phyloP scores from a whole-genome alignment of 306 rosid species.

The Echinosophora koreensis region DNA sequence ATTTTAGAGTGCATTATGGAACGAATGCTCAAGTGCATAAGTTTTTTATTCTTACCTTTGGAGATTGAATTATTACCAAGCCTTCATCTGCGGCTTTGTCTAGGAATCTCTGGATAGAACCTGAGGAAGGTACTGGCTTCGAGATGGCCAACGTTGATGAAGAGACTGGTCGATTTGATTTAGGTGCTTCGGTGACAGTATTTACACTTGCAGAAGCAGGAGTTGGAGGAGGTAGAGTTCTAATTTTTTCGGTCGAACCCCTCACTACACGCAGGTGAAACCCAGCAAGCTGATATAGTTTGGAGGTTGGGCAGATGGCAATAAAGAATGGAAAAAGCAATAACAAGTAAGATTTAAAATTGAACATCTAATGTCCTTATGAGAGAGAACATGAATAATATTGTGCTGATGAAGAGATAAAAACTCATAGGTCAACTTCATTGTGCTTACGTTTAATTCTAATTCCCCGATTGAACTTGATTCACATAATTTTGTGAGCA shows the following conservation, averaged over 20 bases:
- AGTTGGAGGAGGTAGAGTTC: constrained; percentile 52
- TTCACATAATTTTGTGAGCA: constrained; percentile 75
- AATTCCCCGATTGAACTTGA: constrained; percentile 75
- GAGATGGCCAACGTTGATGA: constrained; percentile 67
- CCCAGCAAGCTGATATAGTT: constrained; percentile 69
- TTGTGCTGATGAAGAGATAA: constrained; percentile 18
- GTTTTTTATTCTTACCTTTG: constrained; percentile 61
- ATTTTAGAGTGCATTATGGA: constrained; percentile 47
- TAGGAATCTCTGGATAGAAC: constrained; percentile 57
- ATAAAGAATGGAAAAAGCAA: constrained; percentile 38
- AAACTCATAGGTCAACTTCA: constrained; percentile 35
- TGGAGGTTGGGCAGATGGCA: constrained; percentile 31
- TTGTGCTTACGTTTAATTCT: constrained; percentile 72
- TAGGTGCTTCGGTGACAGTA: constrained; percentile 51
- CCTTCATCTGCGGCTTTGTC: constrained; percentile 89
- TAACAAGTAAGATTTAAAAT: constrained; percentile 20
- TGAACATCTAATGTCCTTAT: constrained; percentile 18
- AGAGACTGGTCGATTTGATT: constrained; percentile 60
- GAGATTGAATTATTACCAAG: constrained; percentile 77
- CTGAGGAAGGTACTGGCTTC: constrained; percentile 55
- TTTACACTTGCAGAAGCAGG: constrained; percentile 53
- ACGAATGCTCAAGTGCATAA: constrained; percentile 13
- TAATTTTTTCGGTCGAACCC: constrained; percentile 49
- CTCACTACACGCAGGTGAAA: constrained; percentile 72
- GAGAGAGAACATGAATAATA: constrained; percentile 19